Percentiles rank a stretch among this genome's conserved stretches.
Conservation (phyloP, 2,329 filamentous ascomycete genomes). For the Sclerotinia nivalis region DNA sequence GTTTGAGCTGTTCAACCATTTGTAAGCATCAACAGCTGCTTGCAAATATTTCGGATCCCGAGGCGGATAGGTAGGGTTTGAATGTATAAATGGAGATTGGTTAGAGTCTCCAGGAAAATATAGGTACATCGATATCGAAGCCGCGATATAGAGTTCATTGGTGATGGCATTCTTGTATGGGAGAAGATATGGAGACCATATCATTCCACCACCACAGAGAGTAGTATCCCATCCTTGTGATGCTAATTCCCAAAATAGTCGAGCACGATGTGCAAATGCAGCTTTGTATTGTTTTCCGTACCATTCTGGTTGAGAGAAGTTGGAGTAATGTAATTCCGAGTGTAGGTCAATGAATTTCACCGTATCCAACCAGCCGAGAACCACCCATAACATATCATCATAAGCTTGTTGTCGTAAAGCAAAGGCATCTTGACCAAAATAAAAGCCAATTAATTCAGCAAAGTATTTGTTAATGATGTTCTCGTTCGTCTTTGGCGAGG, state of each 20-base stretch:
- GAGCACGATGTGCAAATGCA: constrained; percentile 78
- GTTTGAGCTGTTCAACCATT: constrained; percentile 75
- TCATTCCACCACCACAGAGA: constrained; percentile 85
- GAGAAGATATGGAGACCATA: constrained; percentile 76
- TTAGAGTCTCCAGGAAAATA: constrained; percentile 82
- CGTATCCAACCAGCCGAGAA: constrained; percentile 84
- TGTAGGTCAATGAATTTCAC: constrained; percentile 76
- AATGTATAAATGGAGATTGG: constrained; percentile 60
- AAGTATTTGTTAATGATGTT: constrained; percentile 86
- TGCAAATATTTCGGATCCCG: constrained; percentile 64
- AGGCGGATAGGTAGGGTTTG: constrained; percentile 38
- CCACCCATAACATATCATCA: constrained; percentile 95
- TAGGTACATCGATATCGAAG: constrained; percentile 85
- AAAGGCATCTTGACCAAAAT: constrained; percentile 82
- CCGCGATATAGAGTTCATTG: constrained; percentile 84
- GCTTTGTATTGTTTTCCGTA: constrained; percentile 74
- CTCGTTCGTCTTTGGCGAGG: constrained; percentile 49
- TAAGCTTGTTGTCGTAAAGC: constrained; percentile 76
- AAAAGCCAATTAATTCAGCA: constrained; percentile 72
- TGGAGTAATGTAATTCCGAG: constrained; percentile 59
- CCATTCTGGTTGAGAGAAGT: constrained; percentile 53
- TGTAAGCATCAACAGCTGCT: constrained; percentile 75
- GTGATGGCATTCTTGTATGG: constrained; percentile 98
- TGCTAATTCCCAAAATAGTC: constrained; percentile 83
- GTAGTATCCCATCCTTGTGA: constrained; percentile 76